Conservation (phyloP, 2,329 filamentous ascomycete species). For the Fusarium duplospermum region DNA sequence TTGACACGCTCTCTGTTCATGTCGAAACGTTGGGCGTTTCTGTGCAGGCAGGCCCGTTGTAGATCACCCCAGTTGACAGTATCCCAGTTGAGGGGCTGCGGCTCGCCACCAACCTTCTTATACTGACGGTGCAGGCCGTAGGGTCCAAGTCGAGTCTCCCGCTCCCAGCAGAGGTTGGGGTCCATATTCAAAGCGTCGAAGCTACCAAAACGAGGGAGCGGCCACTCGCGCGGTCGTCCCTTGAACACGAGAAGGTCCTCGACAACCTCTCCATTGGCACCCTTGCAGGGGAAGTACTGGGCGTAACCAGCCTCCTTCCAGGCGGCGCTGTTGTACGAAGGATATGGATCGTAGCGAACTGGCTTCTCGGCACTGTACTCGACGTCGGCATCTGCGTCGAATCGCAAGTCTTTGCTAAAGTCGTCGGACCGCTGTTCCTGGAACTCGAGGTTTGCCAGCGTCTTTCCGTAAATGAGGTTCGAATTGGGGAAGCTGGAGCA, state of each 20-base stretch:
- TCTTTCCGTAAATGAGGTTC: conserved; percentile 68
- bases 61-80: conserved; percentile 77
- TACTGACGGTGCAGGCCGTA: conserved; percentile 68
- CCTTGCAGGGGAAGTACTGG: conserved; percentile 71
- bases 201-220: conserved; percentile 71
- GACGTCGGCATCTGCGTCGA: conserved; percentile 49
- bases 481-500: conserved; percentile 52
- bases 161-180: conserved; percentile 73
- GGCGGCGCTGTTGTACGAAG: conserved; percentile 71
- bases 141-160: conserved; percentile 75
- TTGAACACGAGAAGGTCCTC: conserved; percentile 75
- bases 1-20: conserved; percentile 55
- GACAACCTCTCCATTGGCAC: conserved; percentile 68
- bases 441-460: conserved; percentile 59
- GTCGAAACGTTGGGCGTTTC: conserved; percentile 74
- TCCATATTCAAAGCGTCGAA: conserved; percentile 71
- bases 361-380: conserved; percentile 61
- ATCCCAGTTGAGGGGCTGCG: conserved; percentile 66
- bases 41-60: conserved; percentile 72
- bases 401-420: conserved; percentile 46
- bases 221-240: conserved; percentile 68
- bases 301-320: conserved; percentile 71
- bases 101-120: conserved; percentile 56
- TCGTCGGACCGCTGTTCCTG: conserved; percentile 52
- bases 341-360: conserved; percentile 76